Conservation (phyloP, 164 flowering plant genomes). For the Magnolia sinica region DNA sequence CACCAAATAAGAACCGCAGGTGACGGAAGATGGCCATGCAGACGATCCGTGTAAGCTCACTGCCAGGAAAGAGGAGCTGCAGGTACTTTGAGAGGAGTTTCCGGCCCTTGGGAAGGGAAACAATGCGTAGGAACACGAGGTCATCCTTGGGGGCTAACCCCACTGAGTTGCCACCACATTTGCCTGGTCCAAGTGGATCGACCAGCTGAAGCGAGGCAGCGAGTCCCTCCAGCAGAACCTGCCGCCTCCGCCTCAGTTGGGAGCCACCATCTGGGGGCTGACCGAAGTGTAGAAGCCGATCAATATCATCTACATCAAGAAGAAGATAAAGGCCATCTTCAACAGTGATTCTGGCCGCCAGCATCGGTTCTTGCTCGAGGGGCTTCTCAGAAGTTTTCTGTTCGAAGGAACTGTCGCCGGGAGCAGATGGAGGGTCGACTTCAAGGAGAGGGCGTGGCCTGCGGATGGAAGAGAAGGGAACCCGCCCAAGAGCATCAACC, state of each 20-base stretch:
- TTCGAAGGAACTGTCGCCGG: slow-evolving; percentile 41
- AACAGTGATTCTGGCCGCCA: slow-evolving; percentile 82
- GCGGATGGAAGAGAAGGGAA: slow-evolving; percentile 70
- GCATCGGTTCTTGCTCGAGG: slow-evolving; percentile 92
- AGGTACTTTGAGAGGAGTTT: slow-evolving; percentile 71
- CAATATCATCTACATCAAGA: slow-evolving; percentile 92
- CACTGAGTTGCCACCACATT: slow-evolving; percentile 40
- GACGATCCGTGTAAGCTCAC: slow-evolving; percentile 72
- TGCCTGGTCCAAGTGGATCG: slow-evolving; percentile 67
- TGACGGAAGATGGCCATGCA: slow-evolving; percentile 95
- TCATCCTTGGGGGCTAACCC: slow-evolving; percentile 59
- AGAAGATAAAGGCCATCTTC: slow-evolving; percentile 89
- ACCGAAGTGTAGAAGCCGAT: slow-evolving; percentile 61
- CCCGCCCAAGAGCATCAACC: slow-evolving; percentile 75
- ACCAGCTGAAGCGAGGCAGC: slow-evolving; percentile 88
- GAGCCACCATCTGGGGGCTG: slow-evolving; percentile 79
- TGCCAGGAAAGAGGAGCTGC: slow-evolving; percentile 68
- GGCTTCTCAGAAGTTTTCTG: slow-evolving; percentile 66
- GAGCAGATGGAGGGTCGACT: slow-evolving; percentile 51
- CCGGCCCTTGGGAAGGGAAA: slow-evolving; percentile 85
- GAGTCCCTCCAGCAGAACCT: slow-evolving; percentile 66
- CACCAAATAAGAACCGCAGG: slow-evolving; percentile 83
- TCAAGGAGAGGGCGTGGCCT: slow-evolving; percentile 91
- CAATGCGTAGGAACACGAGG: slow-evolving; percentile 72
- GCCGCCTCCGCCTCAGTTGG: slow-evolving; percentile 66